Base-by-base conservation (phyloP, 805 yeast genomes). In the Candida krabiensis region DNA sequence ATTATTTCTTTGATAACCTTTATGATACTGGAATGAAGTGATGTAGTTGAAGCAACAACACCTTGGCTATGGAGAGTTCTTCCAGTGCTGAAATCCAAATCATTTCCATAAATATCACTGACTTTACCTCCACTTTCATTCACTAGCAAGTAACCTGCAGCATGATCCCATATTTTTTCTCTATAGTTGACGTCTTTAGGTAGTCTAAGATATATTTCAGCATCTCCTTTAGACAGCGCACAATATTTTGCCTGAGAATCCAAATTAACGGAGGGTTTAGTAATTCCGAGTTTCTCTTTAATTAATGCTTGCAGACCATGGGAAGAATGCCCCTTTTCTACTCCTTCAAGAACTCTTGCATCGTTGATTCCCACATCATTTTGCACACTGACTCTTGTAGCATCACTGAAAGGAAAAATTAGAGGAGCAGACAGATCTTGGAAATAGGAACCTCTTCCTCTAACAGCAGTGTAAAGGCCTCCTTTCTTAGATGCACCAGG, bases 121-220 rank as follows among this genome's bases (percentile, higher is more conserved):
- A 93, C 98, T 34, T 69, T 60, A 5, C 99, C 99, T 29, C 97
- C 97, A 52, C 95, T 85, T 62, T 95, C 99, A 24, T 75, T 71
- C 31, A 95, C 81, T 44, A 93, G 73, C 11, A 91, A 71, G 54
- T 85, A 83, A 3, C 99, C 99, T 2, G 97, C 95, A 14, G 98
- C 98, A 61, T 93, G 99, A 64, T 93, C 99, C 98, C 99, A 93
- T 43, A 93, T 89, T 64, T 93, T 93, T 60, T 93, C 99, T 52
- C 86, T 75, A 60, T 90, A 93, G 3, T 75, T 64, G 35, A 79
- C 70, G 48, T 74, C 79, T 31, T 82, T 78, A 11, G 99, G 99
- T 41, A 95, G 66, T 50, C 99, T 80, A 44, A 93, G 69, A 54
- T 95, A 93, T 11, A 93, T 75, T 53, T 93, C 97, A 3, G 96